These are phyloP conservation scores for Cordyceps tenuipes DNA, from an alignment of 2,329 filamentous ascomycete species.

Conservation along the genomic window DNA sequence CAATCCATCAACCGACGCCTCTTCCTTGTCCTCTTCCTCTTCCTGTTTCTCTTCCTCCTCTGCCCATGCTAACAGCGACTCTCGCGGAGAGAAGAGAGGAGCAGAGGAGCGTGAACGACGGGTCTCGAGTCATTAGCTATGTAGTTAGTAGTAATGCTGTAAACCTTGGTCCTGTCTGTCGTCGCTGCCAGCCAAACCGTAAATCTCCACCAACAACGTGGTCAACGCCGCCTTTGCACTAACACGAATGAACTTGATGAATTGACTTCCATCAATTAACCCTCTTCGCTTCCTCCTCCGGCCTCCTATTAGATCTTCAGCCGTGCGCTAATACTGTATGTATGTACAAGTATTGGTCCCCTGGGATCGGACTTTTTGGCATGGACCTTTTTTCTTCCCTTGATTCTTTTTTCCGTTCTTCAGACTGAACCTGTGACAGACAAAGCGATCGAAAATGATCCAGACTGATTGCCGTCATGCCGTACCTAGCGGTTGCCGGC, in stretches of 20 bases:
- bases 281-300: neutral
- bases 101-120: too few relatives aligned
- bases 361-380: conserved; percentile 1
- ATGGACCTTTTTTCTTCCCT: neutral
- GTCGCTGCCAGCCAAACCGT: neutral
- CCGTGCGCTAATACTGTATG: neutral
- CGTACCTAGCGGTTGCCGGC: neutral
- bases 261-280: neutral
- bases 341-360: too few relatives aligned
- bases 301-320: neutral
- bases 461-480: neutral
- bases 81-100: neutral
- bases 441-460: neutral
- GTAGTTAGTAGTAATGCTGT: too few relatives aligned
- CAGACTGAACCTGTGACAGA: conserved; percentile 4
- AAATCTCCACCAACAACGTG: neutral
- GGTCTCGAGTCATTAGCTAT: conserved; percentile 2
- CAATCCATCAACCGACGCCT: neutral
- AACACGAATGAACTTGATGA: neutral
- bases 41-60: neutral
- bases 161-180: neutral
- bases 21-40: neutral
- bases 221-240: neutral
- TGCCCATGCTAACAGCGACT: neutral
- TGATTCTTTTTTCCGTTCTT: too few relatives aligned